These are phyloP conservation scores for Leptographium lundbergii DNA, from an alignment of 2,329 filamentous ascomycete genomes.

Conservation along the genomic window DNA sequence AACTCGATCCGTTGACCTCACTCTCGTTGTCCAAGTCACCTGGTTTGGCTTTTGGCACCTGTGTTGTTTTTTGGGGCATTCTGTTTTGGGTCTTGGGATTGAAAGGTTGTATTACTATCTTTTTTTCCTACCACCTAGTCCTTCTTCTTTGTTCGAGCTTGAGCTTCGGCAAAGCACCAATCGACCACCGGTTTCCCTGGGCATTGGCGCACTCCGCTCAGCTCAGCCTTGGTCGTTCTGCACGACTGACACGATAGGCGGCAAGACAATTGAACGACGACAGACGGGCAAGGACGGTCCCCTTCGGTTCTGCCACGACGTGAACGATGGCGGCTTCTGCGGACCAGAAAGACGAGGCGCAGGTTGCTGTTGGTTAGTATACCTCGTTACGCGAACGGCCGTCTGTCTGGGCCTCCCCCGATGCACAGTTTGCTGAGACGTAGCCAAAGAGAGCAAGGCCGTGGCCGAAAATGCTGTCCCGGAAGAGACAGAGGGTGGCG, in stretches of 20 bases:
- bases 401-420: not conserved
- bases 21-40: not conserved
- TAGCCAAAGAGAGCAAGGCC: conserved; percentile 3
- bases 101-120: conserved; percentile 3
- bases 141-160: not conserved
- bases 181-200: not conserved
- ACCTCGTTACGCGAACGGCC: not conserved
- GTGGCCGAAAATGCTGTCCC: conserved; percentile 8
- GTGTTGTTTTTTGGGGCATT: not conserved
- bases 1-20: not conserved
- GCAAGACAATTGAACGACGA: not conserved
- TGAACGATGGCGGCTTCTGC: conserved; percentile 4
- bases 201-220: not conserved
- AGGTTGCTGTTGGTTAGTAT: conserved; percentile 7
- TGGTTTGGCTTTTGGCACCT: not conserved
- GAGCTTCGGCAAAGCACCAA: not conserved
- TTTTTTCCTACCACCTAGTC: not conserved
- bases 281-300: not conserved
- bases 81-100: not conserved
- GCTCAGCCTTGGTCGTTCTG: not conserved
- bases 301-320: not conserved
- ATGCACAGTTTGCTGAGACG: not conserved
- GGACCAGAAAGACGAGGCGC: conserved; percentile 4
- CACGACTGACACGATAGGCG: too few relatives aligned
- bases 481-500: conserved; percentile 13